Percentiles rank a stretch among this genome's conserved stretches.
Evolutionary conservation across 495 filamentous ascomycete species (phyloP).

Genomic region (Opeltia flavorubescens): DNA sequence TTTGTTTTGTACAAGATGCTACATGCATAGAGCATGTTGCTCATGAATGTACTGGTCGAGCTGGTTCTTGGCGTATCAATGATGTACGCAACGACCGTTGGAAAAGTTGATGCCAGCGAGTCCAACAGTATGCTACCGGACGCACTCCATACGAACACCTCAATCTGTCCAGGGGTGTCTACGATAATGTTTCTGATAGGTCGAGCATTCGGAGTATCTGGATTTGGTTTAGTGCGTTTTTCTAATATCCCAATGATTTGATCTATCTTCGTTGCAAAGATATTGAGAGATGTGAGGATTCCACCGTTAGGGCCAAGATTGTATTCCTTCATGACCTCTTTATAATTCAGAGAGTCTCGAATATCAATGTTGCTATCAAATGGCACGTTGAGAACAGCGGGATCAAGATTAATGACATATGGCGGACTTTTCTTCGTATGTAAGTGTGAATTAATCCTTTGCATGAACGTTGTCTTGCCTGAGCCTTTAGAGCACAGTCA

Average conservation of each 20-base stretch:
- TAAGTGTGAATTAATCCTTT: constrained; percentile 83
- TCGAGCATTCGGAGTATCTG: constrained; percentile 42
- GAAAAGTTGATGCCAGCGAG: constrained; percentile 81
- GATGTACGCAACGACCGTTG: constrained; percentile 91
- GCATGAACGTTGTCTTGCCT: constrained; percentile 98
- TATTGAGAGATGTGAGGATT: constrained; percentile 90
- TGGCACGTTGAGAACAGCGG: constrained; percentile 86
- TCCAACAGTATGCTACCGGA: constrained; percentile 87
- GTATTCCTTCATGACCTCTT: constrained; percentile 98
- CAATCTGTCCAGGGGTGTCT: constrained; percentile 94
- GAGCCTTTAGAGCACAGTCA: constrained; percentile 42
- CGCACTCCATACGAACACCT: constrained; percentile 96
- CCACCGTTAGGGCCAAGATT: constrained; percentile 95
- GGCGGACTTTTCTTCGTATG: constrained; percentile 60
- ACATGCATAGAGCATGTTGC: constrained; percentile 98
- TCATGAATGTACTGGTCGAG: constrained; percentile 95
- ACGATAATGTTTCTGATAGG: constrained; percentile 74
- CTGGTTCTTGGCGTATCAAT: constrained; percentile 90
- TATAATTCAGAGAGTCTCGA: constrained; percentile 96
- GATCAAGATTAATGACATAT: constrained; percentile 96
- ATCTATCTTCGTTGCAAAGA: constrained; percentile 95
- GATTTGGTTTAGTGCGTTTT: constrained; percentile 62
- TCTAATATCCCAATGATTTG: constrained; percentile 82
- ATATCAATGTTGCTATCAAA: constrained; percentile 99
- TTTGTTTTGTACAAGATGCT: constrained; percentile 97